A percentile compares a stretch with the other conserved stretches of the same genome.
These are phyloP conservation scores for Coniosporium tulheliwenetii DNA, from an alignment of 2,329 filamentous ascomycete genomes.

Conservation along the genomic window DNA sequence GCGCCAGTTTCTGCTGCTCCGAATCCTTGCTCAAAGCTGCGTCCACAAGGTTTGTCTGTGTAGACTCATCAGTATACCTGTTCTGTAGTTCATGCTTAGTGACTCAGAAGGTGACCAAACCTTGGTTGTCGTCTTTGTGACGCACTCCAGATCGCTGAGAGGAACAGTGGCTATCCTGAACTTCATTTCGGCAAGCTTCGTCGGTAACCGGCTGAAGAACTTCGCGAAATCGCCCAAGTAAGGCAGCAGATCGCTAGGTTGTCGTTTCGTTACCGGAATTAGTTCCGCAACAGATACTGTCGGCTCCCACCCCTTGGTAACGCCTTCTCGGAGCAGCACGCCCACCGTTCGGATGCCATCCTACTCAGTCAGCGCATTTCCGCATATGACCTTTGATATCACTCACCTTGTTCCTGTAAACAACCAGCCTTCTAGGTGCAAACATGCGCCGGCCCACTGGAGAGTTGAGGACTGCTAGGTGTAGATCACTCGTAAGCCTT, in stretches of 20 bases:
- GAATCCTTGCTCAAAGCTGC: slow-evolving; percentile 19
- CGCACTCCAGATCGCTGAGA: slow-evolving; percentile 65
- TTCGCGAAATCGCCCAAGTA: slow-evolving; percentile 59
- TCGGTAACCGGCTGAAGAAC: slow-evolving; percentile 52
- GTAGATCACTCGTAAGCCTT: slow-evolving; percentile 64
- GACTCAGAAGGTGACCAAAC: slow-evolving; percentile 9
- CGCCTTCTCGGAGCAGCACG: slow-evolving; percentile 62
- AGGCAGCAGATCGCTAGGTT: slow-evolving; percentile 73
- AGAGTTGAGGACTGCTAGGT: slow-evolving; percentile 62
- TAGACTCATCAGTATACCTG: slow-evolving; percentile 19
- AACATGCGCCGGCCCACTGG: slow-evolving; percentile 73
- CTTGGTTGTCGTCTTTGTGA: slow-evolving; percentile 54
- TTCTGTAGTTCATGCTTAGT: slow-evolving; percentile 26
- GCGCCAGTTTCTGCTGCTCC: slow-evolving; percentile 42
- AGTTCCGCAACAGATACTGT: slow-evolving; percentile 69
- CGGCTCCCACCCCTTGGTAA: slow-evolving; percentile 49
- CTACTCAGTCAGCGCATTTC: slow-evolving; percentile 20
- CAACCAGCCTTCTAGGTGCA: slow-evolving; percentile 55
- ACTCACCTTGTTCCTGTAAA: slow-evolving; percentile 48
- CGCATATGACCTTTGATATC: too few species aligned
- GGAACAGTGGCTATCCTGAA: slow-evolving; percentile 55
- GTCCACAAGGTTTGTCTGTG: too few species aligned
- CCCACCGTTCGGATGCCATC: slow-evolving; percentile 73
- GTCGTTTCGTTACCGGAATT: slow-evolving; percentile 49
- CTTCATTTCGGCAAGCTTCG: slow-evolving; percentile 49